Conservation (phyloP, 2,329 filamentous ascomycete genomes). For the Pyrenophora graminea region DNA sequence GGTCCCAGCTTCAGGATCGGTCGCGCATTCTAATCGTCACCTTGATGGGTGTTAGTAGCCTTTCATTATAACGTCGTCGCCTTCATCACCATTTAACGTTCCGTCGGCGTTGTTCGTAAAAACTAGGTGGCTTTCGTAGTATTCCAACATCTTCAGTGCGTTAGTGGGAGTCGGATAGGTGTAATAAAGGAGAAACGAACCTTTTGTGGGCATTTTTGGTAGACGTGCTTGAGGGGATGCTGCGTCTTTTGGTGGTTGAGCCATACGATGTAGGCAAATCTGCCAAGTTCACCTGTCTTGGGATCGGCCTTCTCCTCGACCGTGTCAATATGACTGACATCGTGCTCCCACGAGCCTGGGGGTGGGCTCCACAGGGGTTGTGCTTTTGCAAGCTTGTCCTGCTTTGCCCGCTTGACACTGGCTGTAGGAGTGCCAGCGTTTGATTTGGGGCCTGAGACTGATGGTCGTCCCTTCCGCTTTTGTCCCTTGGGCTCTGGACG, state of each 20-base stretch:
- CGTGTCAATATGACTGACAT: constrained; percentile 71
- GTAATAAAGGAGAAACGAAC: constrained; percentile 37
- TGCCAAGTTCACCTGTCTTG: constrained; percentile 52
- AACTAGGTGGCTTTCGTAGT: constrained; percentile 56
- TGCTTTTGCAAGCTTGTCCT: constrained; percentile 47
- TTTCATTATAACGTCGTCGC: constrained; percentile 6
- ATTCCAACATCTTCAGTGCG: constrained; percentile 47
- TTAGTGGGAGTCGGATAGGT: constrained; percentile 3
- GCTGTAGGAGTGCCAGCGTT: constrained; percentile 30
- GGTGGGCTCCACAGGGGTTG: constrained; percentile 67
- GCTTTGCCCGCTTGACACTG: constrained; percentile 41
- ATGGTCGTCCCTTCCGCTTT: constrained; percentile 45
- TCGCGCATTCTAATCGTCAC: constrained; percentile 8
- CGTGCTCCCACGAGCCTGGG: constrained; percentile 75
- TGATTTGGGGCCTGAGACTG: constrained; percentile 20
- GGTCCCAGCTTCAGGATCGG: background rate
- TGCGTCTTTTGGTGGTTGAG: constrained; percentile 74
- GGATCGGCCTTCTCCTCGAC: constrained; percentile 63
- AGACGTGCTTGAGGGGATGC: constrained; percentile 69
- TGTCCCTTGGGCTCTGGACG: constrained; percentile 64
- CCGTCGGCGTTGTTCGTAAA: constrained; percentile 24
- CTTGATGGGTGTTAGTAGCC: constrained; percentile 5
- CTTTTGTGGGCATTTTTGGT: constrained; percentile 78
- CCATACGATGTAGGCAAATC: constrained; percentile 75
- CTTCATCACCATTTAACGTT: constrained; percentile 19